Evolutionary conservation across 31 red algal species (phyloP), one percentile per base, ranked within the genome.

Genomic region (Endocladia muricata): DNA sequence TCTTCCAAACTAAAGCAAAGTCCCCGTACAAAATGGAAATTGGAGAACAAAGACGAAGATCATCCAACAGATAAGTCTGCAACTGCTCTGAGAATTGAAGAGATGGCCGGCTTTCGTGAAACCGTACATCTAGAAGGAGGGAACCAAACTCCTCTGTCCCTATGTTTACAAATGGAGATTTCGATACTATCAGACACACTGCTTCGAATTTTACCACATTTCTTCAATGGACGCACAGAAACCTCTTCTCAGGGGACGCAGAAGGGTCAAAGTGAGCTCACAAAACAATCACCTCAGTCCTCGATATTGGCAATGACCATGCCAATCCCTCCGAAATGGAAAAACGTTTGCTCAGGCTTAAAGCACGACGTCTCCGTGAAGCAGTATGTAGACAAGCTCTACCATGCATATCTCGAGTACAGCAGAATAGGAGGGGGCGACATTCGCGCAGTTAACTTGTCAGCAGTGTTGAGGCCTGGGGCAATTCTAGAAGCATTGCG

Each of bases 1-100:
- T 81, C 68, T 1, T 58, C 73, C 15, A 43, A 66, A n/a, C n/a
- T n/a, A n/a, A n/a, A n/a, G n/a, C n/a, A n/a, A n/a, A n/a, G n/a
- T n/a, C n/a, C n/a, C n/a, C n/a, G n/a, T n/a, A n/a, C n/a, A n/a
- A 77, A 70, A 29, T 68, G 69, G 22, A 29, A 58, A 23, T 26
- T 15, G n/a, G 41, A 70, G n/a, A 7, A 31, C 4, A 25, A 36
- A 38, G 42, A 32, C 25, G 37, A 5, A 65, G 47, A 3, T 34
- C 54, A 33, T 43, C 47, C 29, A 43, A 68, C 6, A 34, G 22
- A 17, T 52, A 70, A 40, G 42, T 56, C 41, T 37, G 60, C 26
- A 29, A 33, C 41, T 37, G 56, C 38, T 29, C 57, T 19, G 63
- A 51, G 28, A 22, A 2, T 67, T 19, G 34, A 49, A 13, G 11